phyloP scores from a whole-genome alignment of 257 asterid genomes.

The Echites panduratus region DNA sequence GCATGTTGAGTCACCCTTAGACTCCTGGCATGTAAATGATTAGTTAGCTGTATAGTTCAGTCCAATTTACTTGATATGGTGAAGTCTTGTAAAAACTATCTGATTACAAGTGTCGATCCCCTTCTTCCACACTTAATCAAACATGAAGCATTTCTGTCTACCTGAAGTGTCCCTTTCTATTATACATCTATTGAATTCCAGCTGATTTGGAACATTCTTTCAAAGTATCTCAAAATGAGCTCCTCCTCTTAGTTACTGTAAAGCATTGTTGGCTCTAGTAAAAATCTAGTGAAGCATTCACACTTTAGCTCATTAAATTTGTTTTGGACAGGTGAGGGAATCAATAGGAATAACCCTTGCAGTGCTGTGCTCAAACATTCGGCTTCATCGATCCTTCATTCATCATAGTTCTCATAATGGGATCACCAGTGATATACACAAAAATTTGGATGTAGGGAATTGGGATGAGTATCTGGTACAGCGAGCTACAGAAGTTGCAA shows the following conservation, averaged over 20 bases:
- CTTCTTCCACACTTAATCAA: neutral
- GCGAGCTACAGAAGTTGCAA: slow-evolving; percentile 67
- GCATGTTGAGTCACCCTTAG: neutral
- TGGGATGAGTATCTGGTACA: slow-evolving; percentile 66
- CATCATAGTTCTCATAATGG: slow-evolving; percentile 34
- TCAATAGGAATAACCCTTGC: slow-evolving; percentile 88
- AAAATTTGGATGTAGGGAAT: slow-evolving; percentile 27
- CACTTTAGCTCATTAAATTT: neutral
- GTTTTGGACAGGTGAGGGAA: slow-evolving; percentile 79
- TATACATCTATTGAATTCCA: neutral
- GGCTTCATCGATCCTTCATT: slow-evolving; percentile 52
- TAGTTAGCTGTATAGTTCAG: neutral
- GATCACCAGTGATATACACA: slow-evolving; percentile 24
- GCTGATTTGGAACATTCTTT: neutral
- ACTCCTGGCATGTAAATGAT: neutral
- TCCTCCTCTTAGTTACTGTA: neutral
- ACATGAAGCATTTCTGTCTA: neutral
- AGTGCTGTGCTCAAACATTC: slow-evolving; percentile 84
- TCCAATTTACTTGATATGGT: neutral
- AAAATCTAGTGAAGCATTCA: neutral
- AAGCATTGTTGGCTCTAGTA: neutral
- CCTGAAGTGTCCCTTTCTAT: neutral
- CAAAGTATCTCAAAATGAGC: neutral
- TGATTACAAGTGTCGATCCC: neutral
- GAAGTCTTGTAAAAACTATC: neutral